Base-by-base conservation (phyloP, 371 early-diverging fungal species). In the Rhizopus delemar region DNA sequence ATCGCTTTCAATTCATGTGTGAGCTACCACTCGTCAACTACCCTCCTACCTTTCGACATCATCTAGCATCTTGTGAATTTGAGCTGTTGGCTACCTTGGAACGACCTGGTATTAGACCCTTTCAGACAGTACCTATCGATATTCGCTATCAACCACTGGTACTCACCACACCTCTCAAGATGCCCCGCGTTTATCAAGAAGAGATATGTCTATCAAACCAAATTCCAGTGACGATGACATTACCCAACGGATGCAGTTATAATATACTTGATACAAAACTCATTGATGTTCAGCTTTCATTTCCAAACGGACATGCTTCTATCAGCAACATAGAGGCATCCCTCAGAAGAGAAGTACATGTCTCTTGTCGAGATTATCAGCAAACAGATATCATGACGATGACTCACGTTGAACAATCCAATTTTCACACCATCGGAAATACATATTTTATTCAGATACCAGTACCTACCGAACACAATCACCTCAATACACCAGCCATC, bases 11-110 rank as follows among this genome's bases (percentile, higher is more conserved):
- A 11, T 77, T 77, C 34, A 58, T 68, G 39, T 66, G 66, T 38
- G 69, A 74, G 50, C 63, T 77, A 12, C 78, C 78, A 8, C 48
- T 72, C 41, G 66, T 77, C 36, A 77, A 77, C 36, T 77, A 77
- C 49, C 68, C 70, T 1, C 69, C 78, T 3, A 56, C 65, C 2
- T 66, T 71, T 28, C 46, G 63, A 33, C 63, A 71, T 33, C 51
- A 61, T n/a, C 41, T 77, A 3, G 67, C 65, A 0, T 53, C 66
- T 7, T 66, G 64, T 55, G 58, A 56, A 8, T 72, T 68, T 53
- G 50, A 57, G 35, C 48, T 77, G 12, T 7, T 63, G 8, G 77
- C 71, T 4, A 59, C 60, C 2, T 15, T 77, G 4, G 74, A 73
- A 33, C 50, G 69, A 39, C 70, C 65, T 3, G 63, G 63, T n/a